Conservation (phyloP, 179 eudicot species). For the Silene vulgaris region DNA sequence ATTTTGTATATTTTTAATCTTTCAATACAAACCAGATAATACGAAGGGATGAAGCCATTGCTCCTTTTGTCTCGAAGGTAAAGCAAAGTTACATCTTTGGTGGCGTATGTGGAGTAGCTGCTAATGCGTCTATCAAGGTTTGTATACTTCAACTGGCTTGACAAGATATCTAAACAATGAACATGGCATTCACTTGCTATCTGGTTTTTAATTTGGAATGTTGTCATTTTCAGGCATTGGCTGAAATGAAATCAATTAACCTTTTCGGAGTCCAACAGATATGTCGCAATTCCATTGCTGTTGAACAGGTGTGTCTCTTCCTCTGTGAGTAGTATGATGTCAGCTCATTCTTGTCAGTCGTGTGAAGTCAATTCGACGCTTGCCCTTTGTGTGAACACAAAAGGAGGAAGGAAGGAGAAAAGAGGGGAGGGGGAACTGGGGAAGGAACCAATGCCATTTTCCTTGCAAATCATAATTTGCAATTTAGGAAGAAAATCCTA, state of each 20-base stretch:
- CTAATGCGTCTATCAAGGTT: slow-evolving; percentile 80
- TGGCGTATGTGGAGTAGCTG: slow-evolving; percentile 79
- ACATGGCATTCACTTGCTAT: slow-evolving; percentile 7
- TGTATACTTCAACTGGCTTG: not conserved
- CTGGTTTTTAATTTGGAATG: slow-evolving; percentile 12
- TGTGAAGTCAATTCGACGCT: not conserved
- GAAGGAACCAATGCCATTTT: not conserved
- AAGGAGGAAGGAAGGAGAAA: not conserved
- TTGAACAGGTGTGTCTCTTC: slow-evolving; percentile 69
- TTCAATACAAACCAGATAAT: slow-evolving; percentile 51
- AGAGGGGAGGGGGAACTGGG: not conserved
- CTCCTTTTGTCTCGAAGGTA: slow-evolving; percentile 66
- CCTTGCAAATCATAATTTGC: not conserved
- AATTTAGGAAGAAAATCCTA: not conserved
- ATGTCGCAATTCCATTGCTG: slow-evolving; percentile 92
- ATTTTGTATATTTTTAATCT: not conserved
- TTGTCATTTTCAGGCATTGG: slow-evolving; percentile 58
- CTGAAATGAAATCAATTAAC: slow-evolving; percentile 77
- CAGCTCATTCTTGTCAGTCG: not conserved
- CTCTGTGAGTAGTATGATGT: not conserved
- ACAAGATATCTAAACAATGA: slow-evolving; percentile 10
- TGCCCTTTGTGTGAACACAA: not conserved
- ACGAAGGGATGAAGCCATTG: slow-evolving; percentile 90
- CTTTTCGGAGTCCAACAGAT: slow-evolving; percentile 99
- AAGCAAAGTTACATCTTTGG: slow-evolving; percentile 84